Evolutionary conservation across 345 rosid species (phyloP).

Genomic region (Streptanthus diversifolius): DNA sequence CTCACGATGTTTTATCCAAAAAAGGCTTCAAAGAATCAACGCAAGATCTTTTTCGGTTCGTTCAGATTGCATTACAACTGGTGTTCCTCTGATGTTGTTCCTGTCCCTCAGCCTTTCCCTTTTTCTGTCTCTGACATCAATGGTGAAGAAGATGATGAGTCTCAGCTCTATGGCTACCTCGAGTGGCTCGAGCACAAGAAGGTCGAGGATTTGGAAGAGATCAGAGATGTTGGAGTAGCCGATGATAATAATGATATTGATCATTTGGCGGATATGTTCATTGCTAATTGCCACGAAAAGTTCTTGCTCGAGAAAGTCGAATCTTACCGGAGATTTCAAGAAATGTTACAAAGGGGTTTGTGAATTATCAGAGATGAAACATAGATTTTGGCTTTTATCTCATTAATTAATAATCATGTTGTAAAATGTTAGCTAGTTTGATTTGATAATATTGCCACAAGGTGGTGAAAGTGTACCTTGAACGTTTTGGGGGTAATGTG

Average conservation of each 20-base stretch:
- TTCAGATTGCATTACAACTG: slow-evolving; percentile 86
- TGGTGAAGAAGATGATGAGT: slow-evolving; percentile 30
- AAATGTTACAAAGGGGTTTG: slow-evolving; percentile 87
- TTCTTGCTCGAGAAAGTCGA: slow-evolving; percentile 89
- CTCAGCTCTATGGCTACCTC: slow-evolving; percentile 65
- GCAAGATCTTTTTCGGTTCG: slow-evolving; percentile 68
- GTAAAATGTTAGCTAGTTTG: slow-evolving; percentile 27
- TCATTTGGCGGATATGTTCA: slow-evolving; percentile 75
- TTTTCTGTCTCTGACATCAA: slow-evolving; percentile 21
- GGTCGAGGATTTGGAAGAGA: slow-evolving; percentile 10
- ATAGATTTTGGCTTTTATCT: slow-evolving; percentile 18
- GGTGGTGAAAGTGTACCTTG: slow-evolving; percentile 22
- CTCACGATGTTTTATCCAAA: slow-evolving; percentile 40
- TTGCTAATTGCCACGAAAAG: slow-evolving; percentile 82
- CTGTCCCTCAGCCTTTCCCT: slow-evolving; percentile 47
- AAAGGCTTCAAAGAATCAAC: slow-evolving; percentile 44
- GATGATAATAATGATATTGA: slow-evolving; percentile 54
- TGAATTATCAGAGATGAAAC: slow-evolving; percentile 39
- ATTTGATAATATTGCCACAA: slow-evolving; percentile 16
- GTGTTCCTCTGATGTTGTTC: slow-evolving; percentile 75
- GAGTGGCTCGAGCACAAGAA: slow-evolving; percentile 76
- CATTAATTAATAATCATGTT: slow-evolving; percentile 17
- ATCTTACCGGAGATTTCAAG: slow-evolving; percentile 87
- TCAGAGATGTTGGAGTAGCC: background rate
- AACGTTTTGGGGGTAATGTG: slow-evolving; percentile 25